These are phyloP conservation scores for Agaricus blazei DNA, from an alignment of 768 basidiomycete genomes.

Conservation along the genomic window DNA sequence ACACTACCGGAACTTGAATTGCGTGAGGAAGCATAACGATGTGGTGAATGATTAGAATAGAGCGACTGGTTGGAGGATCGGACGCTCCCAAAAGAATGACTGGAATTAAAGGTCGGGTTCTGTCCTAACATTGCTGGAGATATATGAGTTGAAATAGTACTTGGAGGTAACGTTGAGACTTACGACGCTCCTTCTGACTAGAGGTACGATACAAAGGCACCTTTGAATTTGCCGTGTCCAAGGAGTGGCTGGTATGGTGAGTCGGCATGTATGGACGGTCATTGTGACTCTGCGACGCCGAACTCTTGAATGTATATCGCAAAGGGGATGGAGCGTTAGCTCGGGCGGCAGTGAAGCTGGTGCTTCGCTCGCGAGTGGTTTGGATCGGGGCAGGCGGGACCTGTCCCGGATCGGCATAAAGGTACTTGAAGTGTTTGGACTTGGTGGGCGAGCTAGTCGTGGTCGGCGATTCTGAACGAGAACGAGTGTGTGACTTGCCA, in stretches of 20 bases:
- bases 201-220: slow-evolving; percentile 32
- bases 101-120: slow-evolving; percentile 20
- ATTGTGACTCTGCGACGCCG: slow-evolving; percentile 23
- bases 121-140: slow-evolving; percentile 14
- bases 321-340: slow-evolving; percentile 34
- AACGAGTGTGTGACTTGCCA: slow-evolving; percentile 34
- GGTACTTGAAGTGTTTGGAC: slow-evolving; percentile 29
- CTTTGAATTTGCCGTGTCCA: slow-evolving; percentile 3
- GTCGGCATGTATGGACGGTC: slow-evolving; percentile 20
- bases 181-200: slow-evolving; percentile 42
- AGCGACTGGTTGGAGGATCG: slow-evolving; percentile 48
- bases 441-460: slow-evolving; percentile 15
- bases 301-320: slow-evolving; percentile 32
- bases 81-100: slow-evolving; percentile 32
- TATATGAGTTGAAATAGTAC: slow-evolving; percentile 10
- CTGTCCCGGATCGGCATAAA: slow-evolving; percentile 31
- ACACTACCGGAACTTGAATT: slow-evolving; percentile 36
- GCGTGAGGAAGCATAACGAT: slow-evolving; percentile 28
- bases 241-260: slow-evolving; percentile 8
- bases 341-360: slow-evolving; percentile 30
- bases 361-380: slow-evolving; percentile 31
- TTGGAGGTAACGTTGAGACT: slow-evolving; percentile 16
- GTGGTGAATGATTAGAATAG: slow-evolving; percentile 22
- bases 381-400: slow-evolving; percentile 32
- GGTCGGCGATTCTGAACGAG: slow-evolving; percentile 29